A percentile compares a stretch with the other conserved stretches of the same genome.
These are phyloP conservation scores for Uromyces viciae-fabae DNA, from an alignment of 1,284 basidiomycete genomes.

Conservation along the genomic window DNA sequence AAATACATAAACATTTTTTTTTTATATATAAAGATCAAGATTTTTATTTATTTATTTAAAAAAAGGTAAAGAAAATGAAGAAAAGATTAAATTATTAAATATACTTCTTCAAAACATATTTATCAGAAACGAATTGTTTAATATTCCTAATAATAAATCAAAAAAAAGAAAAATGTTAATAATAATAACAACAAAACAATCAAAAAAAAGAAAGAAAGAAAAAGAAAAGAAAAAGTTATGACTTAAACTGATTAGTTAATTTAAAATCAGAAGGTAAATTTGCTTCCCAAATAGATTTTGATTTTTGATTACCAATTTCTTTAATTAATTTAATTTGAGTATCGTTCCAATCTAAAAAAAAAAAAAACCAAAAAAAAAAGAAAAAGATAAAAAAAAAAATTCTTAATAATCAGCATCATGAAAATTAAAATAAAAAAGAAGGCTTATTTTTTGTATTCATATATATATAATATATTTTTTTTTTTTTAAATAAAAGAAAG, in stretches of 20 bases:
- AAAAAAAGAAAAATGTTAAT: not conserved
- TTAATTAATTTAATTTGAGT: slow-evolving; percentile 55
- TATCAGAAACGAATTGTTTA: slow-evolving; percentile 3
- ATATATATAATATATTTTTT: too few species aligned
- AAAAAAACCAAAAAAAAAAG: not conserved
- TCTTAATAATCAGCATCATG: not conserved
- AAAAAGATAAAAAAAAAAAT: not conserved
- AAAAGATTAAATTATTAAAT: too few species aligned
- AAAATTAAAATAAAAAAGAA: too few species aligned
- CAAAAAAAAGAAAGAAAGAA: not conserved
- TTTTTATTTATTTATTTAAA: too few species aligned
- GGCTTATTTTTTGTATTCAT: too few species aligned
- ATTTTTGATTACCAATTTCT: slow-evolving; percentile 56
- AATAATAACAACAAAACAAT: not conserved
- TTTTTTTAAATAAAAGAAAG: too few species aligned
- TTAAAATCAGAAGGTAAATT: slow-evolving; percentile 48
- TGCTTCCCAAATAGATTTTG: slow-evolving; percentile 57
- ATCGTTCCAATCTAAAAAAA: slow-evolving; percentile 54
- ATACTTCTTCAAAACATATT: not conserved
- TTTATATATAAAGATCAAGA: too few species aligned
- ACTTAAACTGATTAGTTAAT: slow-evolving; percentile 54
- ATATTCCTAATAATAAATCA: not conserved
- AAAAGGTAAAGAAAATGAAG: not conserved
- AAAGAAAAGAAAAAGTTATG: slow-evolving; percentile 47
- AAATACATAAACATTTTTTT: too few species aligned